These are phyloP conservation scores for Ceratocystis eucalypticola DNA, from an alignment of 2,329 filamentous ascomycete species.

Conservation along the genomic window DNA sequence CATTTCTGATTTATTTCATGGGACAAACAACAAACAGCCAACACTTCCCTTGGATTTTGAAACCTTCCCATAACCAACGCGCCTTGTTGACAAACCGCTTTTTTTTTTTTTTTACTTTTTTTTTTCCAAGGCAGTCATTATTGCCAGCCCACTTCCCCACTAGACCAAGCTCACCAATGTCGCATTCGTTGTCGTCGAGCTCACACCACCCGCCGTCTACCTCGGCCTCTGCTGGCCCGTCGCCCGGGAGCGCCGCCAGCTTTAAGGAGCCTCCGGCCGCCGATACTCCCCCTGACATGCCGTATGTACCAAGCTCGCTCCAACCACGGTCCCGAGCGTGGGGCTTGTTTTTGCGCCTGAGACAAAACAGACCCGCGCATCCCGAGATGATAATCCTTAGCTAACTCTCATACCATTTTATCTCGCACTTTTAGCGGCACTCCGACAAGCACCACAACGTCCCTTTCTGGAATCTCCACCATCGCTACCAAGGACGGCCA, in stretches of 20 bases:
- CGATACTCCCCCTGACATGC: conserved; percentile 77
- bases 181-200: conserved; percentile 2
- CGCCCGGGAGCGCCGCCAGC: background rate
- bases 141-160: no score
- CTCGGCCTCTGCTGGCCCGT: background rate
- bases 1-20: no score
- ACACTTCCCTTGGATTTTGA: no score
- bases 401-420: background rate
- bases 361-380: background rate
- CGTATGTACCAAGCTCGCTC: conserved; percentile 43
- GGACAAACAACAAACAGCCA: no score
- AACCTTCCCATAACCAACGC: no score
- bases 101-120: conserved; percentile 57
- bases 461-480: conserved; percentile 79
- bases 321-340: background rate
- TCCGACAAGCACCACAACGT: conserved; percentile 82
- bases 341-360: background rate
- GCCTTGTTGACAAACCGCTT: no score
- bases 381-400: background rate
- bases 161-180: conserved; percentile 9
- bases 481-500: conserved; percentile 95
- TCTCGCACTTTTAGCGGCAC: conserved; percentile 51
- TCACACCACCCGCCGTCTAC: background rate
- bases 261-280: conserved; percentile 36
- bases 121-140: conserved; percentile 41